Percentiles rank a stretch among this genome's conserved stretches.
Evolutionary conservation across 2,329 filamentous ascomycete genomes (phyloP).

Genomic region (Clarireedia homoeocarpa): DNA sequence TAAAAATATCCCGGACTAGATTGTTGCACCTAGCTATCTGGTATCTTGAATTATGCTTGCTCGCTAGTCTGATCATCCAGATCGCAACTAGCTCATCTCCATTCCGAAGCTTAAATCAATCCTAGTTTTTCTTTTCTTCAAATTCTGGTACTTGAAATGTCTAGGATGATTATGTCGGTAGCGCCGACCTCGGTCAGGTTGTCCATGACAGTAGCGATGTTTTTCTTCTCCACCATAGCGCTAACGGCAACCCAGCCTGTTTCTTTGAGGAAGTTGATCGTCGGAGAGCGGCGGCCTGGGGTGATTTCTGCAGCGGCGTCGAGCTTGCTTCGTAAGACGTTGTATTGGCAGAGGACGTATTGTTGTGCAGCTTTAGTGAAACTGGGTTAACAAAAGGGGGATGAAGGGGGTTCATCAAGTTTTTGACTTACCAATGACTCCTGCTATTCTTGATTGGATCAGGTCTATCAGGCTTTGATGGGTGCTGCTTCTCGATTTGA

Average conservation of each 20-base stretch:
- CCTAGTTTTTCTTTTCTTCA: too few relatives aligned
- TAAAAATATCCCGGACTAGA: too few relatives aligned
- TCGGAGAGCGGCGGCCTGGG: slow-evolving; percentile 88
- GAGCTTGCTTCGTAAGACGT: slow-evolving; percentile 68
- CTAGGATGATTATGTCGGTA: slow-evolving; percentile 28
- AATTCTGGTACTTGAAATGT: slow-evolving; percentile 29
- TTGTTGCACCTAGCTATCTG: too few relatives aligned
- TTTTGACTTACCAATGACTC: slow-evolving; percentile 74
- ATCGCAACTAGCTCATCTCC: too few relatives aligned
- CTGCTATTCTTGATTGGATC: slow-evolving; percentile 78
- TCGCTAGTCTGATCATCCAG: too few relatives aligned
- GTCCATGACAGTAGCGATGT: slow-evolving; percentile 30
- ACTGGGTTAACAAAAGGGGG: background rate
- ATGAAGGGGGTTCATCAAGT: background rate
- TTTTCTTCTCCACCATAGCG: slow-evolving; percentile 57
- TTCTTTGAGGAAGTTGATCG: slow-evolving; percentile 81
- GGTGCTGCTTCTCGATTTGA: slow-evolving; percentile 79
- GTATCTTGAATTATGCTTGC: too few relatives aligned
- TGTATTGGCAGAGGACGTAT: slow-evolving; percentile 95
- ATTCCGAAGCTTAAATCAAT: too few relatives aligned
- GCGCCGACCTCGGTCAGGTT: slow-evolving; percentile 28
- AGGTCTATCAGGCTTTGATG: slow-evolving; percentile 74
- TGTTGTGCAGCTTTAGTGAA: slow-evolving; percentile 65
- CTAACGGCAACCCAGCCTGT: slow-evolving; percentile 91
- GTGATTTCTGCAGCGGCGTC: slow-evolving; percentile 66